Conservation (phyloP, 495 filamentous ascomycete genomes). For the Penicillium antarcticum region DNA sequence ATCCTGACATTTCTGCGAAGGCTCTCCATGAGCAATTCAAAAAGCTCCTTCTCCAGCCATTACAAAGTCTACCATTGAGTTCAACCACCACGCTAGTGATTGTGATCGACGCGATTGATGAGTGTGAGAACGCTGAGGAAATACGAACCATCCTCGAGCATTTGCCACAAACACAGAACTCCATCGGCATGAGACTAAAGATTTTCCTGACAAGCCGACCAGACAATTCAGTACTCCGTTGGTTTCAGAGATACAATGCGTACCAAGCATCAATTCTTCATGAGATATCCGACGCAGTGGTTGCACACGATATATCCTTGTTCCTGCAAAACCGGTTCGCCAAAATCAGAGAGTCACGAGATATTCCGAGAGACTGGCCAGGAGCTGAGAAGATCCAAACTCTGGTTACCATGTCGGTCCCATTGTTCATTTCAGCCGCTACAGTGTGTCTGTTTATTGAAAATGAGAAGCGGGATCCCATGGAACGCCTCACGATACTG, state of each 20-base stretch:
- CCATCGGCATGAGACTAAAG: conserved; percentile 4
- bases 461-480: conserved; percentile 13
- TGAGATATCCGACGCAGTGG: conserved; percentile 10
- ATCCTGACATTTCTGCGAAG: conserved; percentile 34
- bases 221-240: conserved; percentile 36
- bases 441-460: conserved; percentile 28
- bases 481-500: conserved; percentile 12
- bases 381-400: conserved; percentile 10
- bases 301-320: conserved; percentile 25
- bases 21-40: conserved; percentile 43
- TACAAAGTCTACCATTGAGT: conserved; percentile 5
- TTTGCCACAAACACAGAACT: conserved; percentile 12
- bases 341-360: conserved; percentile 14
- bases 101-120: conserved; percentile 52
- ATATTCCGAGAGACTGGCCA: conserved; percentile 36
- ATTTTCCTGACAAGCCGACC: conserved; percentile 43
- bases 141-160: conserved; percentile 35
- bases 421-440: conserved; percentile 31
- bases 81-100: conserved; percentile 20
- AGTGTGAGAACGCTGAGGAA: conserved; percentile 42
- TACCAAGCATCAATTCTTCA: conserved; percentile 24
- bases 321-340: not conserved
- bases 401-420: conserved; percentile 20
- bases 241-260: conserved; percentile 20
- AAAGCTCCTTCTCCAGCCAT: conserved; percentile 42